phyloP scores from a whole-genome alignment of 73 alveolate genomes.

The Tetrahymena borealis region DNA sequence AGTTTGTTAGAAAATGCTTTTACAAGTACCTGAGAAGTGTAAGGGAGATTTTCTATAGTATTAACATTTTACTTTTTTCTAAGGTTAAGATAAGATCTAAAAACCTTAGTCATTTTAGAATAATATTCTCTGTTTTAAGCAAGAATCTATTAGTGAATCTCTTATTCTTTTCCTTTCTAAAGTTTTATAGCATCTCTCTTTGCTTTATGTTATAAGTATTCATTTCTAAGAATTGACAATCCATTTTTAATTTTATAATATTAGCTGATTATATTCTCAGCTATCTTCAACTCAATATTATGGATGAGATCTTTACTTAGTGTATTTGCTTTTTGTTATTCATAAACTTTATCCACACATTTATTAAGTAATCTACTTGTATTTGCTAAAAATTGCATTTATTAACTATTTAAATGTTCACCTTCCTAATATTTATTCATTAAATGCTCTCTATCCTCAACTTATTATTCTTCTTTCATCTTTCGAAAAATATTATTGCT shows the following conservation, averaged over 20 bases:
- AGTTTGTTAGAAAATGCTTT: neutral
- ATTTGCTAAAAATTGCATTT: constrained; percentile 31
- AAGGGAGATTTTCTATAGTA: neutral
- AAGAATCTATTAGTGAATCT: neutral
- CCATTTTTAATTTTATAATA: neutral
- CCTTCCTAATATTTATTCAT: constrained; percentile 23
- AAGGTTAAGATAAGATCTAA: neutral
- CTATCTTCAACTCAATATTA: neutral
- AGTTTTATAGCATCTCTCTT: neutral
- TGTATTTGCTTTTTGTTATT: neutral
- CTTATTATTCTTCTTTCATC: constrained; percentile 15
- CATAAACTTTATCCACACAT: constrained; percentile 32
- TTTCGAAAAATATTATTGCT: neutral
- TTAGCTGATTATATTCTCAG: neutral
- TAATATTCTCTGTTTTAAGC: neutral
- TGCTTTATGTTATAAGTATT: neutral
- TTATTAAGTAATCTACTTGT: constrained; percentile 21
- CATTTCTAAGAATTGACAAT: neutral
- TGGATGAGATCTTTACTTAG: neutral
- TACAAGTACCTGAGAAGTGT: neutral
- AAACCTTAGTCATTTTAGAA: neutral
- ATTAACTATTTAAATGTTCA: constrained; percentile 19
- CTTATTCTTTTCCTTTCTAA: neutral
- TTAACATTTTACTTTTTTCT: neutral
- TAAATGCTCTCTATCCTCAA: constrained; percentile 11